Base-by-base conservation (phyloP, 2,329 filamentous ascomycete species). In the Achaetomium macrosporum region DNA sequence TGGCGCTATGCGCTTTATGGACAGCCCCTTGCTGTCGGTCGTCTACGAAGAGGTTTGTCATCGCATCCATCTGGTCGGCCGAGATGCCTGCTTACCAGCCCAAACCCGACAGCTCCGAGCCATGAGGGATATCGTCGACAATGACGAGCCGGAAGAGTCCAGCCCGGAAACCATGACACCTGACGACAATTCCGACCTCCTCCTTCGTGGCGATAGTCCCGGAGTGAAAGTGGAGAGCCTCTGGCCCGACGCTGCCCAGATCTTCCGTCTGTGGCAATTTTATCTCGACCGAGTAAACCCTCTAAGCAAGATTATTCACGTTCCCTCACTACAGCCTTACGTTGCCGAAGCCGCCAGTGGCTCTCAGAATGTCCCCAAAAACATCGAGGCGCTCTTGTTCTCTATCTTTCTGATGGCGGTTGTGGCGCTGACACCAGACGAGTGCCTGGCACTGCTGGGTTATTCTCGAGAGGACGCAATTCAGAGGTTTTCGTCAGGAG, bases 281-380 rank as follows among this genome's bases (percentile, higher is more conserved):
- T 90, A 85, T 59, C 71, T 90, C 6, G 82, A 88, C 45, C 83
- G 88, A 56, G 82, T 91, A 51, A 87, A 91, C 61, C 87, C 87
- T 0, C 66, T 90, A 42, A 81, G 82, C 59, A 91, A 90, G 64
- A 70, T 81, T 42, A 82, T 89, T 20, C 88, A 92, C 64, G 78
- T 85, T 1, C 87, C 87, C 0, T 83, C 83, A 0, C 67, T 89
- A 4, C 83, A 90, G 61, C 76, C 78, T 2, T 76, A 79, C 42
- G 72, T 90, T 8, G 75, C 86, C 36, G 79, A 87, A 53, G 83
- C 84, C 2, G 78, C 77, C 1, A 75, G 75, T 15, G 76, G 81
- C 55, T 70, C 84, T 17, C 69, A 71, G 12, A 75, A 73, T 40
- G 68, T 88, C 1, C 76, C 77, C 0, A 73, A 78, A 39, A 79